Base-by-base conservation (phyloP, 2,329 filamentous ascomycete species). In the Colletotrichum simmondsii region DNA sequence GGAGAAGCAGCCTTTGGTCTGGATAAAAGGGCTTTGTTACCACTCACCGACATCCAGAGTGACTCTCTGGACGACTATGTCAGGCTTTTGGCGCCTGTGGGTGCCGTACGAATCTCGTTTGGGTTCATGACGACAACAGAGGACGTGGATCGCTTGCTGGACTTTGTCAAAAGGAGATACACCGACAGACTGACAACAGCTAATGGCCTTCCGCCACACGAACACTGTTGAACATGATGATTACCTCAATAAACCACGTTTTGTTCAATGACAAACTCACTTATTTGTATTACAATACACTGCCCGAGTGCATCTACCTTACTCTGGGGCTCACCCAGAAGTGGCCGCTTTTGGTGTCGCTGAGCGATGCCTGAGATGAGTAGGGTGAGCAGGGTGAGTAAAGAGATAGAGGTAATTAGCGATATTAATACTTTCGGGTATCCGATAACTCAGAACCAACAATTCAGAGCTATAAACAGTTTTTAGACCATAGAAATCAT, bases 91-190 rank as follows among this genome's bases (percentile, higher is more conserved):
- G 75, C 77, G 4, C 76, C 79, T 0, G 77, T 77, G 1, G 83
- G 83, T 1, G 82, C 83, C 1, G 76, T 85, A 6, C 77, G 83
- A 1, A 79, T 85, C 0, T 84, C 83, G 2, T 82, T 85, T 68
- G 83, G 83, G 24, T 72, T 84, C 22, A 82, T 80, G 1, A 83
- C 82, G 11, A 83, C 76, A 19, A 71, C 75, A 2, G 76, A 67
- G 0, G 83, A 85, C 52, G 79, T 85, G 1, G 80, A 84, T n/a
- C 73, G 69, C 6, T 81, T 85, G 59, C 76, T 84, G 57, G 74
- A 67, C 1, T 85, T 84, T 75, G 77, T 77, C 0, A 71, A 78
- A 46, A 75, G 74, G 53, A 80, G 77, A 0, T 85, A 83, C 68
- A 77, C 74, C 30, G 79, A 85, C 60, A 76, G 82, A 1, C 35